A percentile compares a stretch with the other conserved stretches of the same genome.
Conservation (phyloP, 805 yeast species). For the Candida gorgasii region DNA sequence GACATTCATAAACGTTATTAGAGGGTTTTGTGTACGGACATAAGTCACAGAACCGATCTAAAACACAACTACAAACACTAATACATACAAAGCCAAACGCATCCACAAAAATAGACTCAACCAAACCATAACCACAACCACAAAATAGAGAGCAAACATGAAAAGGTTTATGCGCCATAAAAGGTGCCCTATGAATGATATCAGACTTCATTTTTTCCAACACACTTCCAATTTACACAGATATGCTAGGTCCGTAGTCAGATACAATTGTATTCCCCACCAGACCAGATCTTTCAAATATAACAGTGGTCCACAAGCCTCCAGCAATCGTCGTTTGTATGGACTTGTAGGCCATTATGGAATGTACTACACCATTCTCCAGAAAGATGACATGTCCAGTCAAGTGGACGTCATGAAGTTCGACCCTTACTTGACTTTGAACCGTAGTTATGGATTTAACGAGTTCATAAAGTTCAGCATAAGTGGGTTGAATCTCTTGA, state of each 20-base stretch:
- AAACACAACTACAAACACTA: background rate
- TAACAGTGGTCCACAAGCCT: constrained; percentile 20
- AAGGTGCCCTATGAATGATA: constrained; percentile 2
- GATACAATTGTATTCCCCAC: constrained; percentile 10
- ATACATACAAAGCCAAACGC: background rate
- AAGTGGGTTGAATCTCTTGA: constrained; percentile 29
- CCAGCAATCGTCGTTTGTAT: background rate
- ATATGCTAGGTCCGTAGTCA: constrained; percentile 9
- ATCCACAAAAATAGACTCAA: background rate
- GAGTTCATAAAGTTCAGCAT: constrained; percentile 24
- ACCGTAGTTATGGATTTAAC: background rate
- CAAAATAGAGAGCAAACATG: background rate
- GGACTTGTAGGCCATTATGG: constrained; percentile 41
- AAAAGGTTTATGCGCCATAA: constrained; percentile 5
- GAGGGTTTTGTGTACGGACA: background rate
- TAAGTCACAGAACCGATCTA: background rate
- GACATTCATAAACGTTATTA: background rate
- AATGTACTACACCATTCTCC: constrained; percentile 39
- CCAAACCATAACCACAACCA: background rate
- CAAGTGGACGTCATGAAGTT: constrained; percentile 5
- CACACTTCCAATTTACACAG: constrained; percentile 12
- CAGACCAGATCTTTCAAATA: constrained; percentile 11
- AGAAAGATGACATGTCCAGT: constrained; percentile 27
- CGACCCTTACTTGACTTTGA: constrained; percentile 6
- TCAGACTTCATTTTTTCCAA: constrained; percentile 15